These are phyloP conservation scores for Sarocladiaceae sp. DNA, from an alignment of 2,329 filamentous ascomycete genomes.

Conservation along the genomic window DNA sequence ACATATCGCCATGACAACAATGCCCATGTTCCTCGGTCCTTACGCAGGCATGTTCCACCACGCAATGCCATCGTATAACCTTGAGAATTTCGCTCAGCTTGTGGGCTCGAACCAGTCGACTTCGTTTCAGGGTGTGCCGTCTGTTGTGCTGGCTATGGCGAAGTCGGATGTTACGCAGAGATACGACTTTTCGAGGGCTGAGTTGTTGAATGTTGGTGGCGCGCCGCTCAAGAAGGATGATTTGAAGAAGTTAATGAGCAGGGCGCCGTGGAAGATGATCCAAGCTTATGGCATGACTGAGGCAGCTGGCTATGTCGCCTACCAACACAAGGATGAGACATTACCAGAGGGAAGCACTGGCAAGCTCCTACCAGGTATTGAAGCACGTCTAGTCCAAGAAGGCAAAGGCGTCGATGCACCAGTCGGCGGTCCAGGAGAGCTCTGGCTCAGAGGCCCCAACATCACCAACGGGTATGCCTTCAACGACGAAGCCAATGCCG, in stretches of 20 bases:
- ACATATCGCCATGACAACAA: conserved; percentile 39
- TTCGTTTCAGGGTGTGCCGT: conserved; percentile 34
- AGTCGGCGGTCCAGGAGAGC: conserved; percentile 32
- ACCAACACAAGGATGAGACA: conserved; percentile 29
- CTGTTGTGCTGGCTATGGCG: conserved; percentile 31
- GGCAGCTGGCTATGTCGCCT: conserved; percentile 36
- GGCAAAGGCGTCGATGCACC: conserved; percentile 30
- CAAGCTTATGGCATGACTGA: conserved; percentile 44
- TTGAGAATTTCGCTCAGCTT: conserved; percentile 28
- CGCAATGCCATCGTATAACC: conserved; percentile 34
- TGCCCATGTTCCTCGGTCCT: conserved; percentile 38
- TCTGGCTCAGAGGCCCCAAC: conserved; percentile 40
- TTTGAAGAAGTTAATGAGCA: conserved; percentile 23
- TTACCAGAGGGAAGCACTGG: conserved; percentile 30
- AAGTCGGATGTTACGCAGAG: conserved; percentile 28
- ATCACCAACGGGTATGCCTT: conserved; percentile 38
- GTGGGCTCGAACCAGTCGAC: conserved; percentile 31
- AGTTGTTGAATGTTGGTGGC: conserved; percentile 32
- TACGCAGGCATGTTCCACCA: conserved; percentile 40
- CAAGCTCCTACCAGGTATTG: conserved; percentile 31
- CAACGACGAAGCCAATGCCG: conserved; percentile 31
- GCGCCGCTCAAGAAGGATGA: conserved; percentile 29
- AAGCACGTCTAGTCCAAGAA: conserved; percentile 34
- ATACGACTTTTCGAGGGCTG: conserved; percentile 32
- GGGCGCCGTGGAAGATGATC: conserved; percentile 32